Evolutionary conservation across 768 basidiomycete genomes (phyloP), one percentile per base, ranked within the genome.

Genomic region (Lentinula boryana): DNA sequence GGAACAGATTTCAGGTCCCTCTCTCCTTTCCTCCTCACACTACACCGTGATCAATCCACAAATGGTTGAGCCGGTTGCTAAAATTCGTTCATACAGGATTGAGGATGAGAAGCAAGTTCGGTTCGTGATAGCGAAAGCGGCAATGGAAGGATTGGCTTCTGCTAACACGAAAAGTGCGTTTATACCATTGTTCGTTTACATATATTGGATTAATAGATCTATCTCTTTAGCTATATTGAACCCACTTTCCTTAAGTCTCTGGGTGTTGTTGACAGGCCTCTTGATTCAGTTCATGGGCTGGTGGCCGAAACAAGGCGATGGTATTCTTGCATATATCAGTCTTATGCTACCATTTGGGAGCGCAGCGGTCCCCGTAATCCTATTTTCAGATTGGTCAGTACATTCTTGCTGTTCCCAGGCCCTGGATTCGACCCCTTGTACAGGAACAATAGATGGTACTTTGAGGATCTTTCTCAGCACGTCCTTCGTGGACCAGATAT

Each of bases 371-470:
- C 87, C 86, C 0, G 65, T 91, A 12, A 77, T 93, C 76, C 84
- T 84, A 66, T 72, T 75, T 23, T 74, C 87, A 48, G 91, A 93
- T 69, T 91, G 91, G 91, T 90, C 63, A 55, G 79, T 68, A 6
- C 5, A 18, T 31, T 44, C 35, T 16, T 62, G 32, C 3, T 21
- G 62, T 32, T n/a, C 18, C 21, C 44, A 49, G 49, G 16, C 31
- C 10, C 15, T 35, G 5, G 13, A 56, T 52, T 49, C 56, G 49
- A 53, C 23, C 6, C 31, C 38, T 13, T 32, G 21, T 38, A 7
- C 59, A 93, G 90, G 90, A 69, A 82, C 32, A 88, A 93, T 64
- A 84, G 91, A 10, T 83, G 84, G 15, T 76, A 75, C 56, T 87
- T 91, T 63, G 90, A 93, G 66, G 72, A 80, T 9, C 72, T 70